Evolutionary conservation across 495 filamentous ascomycete genomes (phyloP).

Genomic region (Extremus antarcticus): DNA sequence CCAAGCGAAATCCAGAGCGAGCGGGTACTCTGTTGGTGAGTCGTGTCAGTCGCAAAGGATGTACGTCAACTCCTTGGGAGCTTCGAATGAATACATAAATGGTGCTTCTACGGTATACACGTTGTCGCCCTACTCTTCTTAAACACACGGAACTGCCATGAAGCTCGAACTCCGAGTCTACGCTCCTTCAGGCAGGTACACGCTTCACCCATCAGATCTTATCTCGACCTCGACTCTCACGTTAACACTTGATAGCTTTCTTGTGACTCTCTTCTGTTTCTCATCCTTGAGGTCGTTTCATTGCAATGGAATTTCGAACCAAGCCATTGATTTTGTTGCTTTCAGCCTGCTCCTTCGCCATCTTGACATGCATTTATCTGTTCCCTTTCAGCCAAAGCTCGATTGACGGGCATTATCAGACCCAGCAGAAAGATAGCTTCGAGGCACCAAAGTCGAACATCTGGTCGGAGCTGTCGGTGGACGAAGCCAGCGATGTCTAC

Average conservation of each 20-base stretch:
- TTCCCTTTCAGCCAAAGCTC: not conserved
- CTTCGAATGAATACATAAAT: too few species aligned
- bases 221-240: not conserved
- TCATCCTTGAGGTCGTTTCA: too few species aligned
- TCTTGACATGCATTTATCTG: not conserved
- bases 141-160: too few species aligned
- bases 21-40: too few species aligned
- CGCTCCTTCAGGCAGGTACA: not conserved
- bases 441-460: slow-evolving; percentile 18
- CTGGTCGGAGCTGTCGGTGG: slow-evolving; percentile 13
- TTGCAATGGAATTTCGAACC: not conserved
- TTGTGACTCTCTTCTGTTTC: not conserved
- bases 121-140: too few species aligned
- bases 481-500: slow-evolving; percentile 13
- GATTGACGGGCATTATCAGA: not conserved
- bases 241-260: not conserved
- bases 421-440: not conserved
- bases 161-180: not conserved
- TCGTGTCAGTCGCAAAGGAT: too few species aligned
- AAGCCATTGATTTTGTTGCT: not conserved
- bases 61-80: too few species aligned
- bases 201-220: not conserved
- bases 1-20: too few species aligned
- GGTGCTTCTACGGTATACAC: too few species aligned
- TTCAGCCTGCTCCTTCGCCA: not conserved